A percentile compares a stretch with the other conserved stretches of the same genome.
Conservation (phyloP, 257 asterid species). For the Solanum sparsipilum region DNA sequence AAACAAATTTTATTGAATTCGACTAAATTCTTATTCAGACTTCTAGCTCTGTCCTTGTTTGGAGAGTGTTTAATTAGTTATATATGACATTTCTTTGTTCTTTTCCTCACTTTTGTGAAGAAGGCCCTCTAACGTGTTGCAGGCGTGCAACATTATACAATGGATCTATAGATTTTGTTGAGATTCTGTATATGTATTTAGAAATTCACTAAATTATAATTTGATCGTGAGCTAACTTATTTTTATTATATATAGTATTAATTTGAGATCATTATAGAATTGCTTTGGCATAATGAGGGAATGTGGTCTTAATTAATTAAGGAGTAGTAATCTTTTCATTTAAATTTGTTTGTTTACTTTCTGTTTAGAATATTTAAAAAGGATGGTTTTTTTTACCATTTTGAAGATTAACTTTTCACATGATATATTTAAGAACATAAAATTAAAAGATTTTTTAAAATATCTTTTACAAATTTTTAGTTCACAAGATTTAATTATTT, state of each 20-base stretch:
- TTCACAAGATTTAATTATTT: background rate
- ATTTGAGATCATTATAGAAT: background rate
- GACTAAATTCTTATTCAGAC: background rate
- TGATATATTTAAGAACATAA: too few species aligned
- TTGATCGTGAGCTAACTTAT: background rate
- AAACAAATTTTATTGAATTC: background rate
- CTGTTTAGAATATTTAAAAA: too few species aligned
- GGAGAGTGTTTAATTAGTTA: background rate
- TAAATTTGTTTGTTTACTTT: background rate
- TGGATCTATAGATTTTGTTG: too few species aligned
- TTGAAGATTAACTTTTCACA: background rate
- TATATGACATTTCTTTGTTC: background rate
- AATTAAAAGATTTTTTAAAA: too few species aligned
- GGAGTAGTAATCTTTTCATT: background rate
- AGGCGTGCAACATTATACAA: background rate
- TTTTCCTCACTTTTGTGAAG: background rate
- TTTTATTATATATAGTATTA: background rate
- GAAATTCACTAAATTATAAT: background rate
- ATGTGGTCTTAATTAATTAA: background rate
- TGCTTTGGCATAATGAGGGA: background rate
- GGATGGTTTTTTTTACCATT: too few species aligned
- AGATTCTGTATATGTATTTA: background rate
- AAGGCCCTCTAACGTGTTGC: background rate
- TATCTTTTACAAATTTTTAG: too few species aligned
- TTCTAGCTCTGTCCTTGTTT: background rate